phyloP scores from a whole-genome alignment of 495 filamentous ascomycete species.

The Aspergillus sparsus region DNA sequence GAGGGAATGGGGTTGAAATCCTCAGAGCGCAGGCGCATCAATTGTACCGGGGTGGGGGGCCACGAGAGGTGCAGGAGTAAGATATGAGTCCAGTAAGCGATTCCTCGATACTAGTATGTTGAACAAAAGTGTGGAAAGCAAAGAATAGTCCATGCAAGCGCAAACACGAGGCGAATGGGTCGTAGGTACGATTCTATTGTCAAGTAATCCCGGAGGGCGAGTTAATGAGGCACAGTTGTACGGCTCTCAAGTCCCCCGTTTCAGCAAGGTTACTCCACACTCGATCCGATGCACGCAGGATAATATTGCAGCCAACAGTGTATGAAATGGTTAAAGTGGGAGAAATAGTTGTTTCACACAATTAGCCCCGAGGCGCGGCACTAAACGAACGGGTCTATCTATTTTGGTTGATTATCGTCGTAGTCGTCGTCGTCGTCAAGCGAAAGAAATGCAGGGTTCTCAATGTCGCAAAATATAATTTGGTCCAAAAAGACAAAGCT shows the following conservation, averaged over 20 bases:
- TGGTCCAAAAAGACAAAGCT: slow-evolving; percentile 1
- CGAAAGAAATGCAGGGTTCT: slow-evolving; percentile 8
- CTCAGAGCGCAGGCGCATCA: slow-evolving; percentile 41
- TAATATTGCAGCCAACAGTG: slow-evolving; percentile 14
- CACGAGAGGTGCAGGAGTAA: slow-evolving; percentile 15
- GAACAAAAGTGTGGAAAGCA: background rate
- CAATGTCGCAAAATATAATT: slow-evolving; percentile 5
- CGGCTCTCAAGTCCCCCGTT: slow-evolving; percentile 24
- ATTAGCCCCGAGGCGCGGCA: slow-evolving; percentile 15
- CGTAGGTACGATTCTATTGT: background rate
- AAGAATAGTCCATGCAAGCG: slow-evolving; percentile 27
- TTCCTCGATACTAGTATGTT: slow-evolving; percentile 4
- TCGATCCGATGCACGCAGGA: slow-evolving; percentile 16
- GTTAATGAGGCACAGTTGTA: slow-evolving; percentile 27
- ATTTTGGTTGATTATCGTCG: slow-evolving; percentile 14
- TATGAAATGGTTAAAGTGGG: slow-evolving; percentile 9
- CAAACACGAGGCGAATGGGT: slow-evolving; percentile 7
- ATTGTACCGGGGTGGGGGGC: slow-evolving; percentile 31
- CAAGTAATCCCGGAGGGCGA: slow-evolving; percentile 28
- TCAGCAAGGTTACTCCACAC: slow-evolving; percentile 26
- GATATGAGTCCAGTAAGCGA: background rate
- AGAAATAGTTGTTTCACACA: slow-evolving; percentile 24
- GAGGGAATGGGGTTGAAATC: slow-evolving; percentile 29
- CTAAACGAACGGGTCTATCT: slow-evolving; percentile 15
- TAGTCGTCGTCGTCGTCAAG: slow-evolving; percentile 17